These are phyloP conservation scores for Pistacia vera DNA, from an alignment of 345 rosid genomes.

Conservation along the genomic window DNA sequence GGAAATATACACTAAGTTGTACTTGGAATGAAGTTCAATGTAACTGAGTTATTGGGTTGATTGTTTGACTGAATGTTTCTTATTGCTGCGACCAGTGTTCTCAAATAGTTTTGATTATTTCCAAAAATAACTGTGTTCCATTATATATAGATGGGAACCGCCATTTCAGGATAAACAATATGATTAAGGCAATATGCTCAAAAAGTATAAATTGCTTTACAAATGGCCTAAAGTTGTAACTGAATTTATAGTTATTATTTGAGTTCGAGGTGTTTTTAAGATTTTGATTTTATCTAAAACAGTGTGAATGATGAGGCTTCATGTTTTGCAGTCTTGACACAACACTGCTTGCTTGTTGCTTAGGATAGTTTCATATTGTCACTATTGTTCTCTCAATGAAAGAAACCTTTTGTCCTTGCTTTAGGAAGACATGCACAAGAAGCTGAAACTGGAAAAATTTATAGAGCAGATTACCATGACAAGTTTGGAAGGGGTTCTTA, in stretches of 20 bases:
- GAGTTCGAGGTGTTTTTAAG: not conserved
- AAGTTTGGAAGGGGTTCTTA: conserved; percentile 54
- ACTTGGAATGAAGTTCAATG: not conserved
- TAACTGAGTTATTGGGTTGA: conserved; percentile 5
- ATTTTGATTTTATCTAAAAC: not conserved
- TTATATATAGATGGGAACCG: not conserved
- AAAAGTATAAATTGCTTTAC: not conserved
- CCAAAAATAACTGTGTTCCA: not conserved
- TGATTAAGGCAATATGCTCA: not conserved
- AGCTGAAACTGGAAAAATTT: conserved; percentile 78
- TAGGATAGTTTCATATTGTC: not conserved
- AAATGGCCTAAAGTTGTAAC: not conserved
- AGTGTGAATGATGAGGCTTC: not conserved
- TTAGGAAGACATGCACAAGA: conserved; percentile 66
- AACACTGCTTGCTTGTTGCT: not conserved
- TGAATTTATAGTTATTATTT: not conserved
- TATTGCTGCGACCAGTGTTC: not conserved
- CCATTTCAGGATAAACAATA: not conserved
- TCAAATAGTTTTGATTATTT: not conserved
- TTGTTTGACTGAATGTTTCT: not conserved
- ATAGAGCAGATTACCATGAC: conserved; percentile 54
- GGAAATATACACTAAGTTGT: not conserved
- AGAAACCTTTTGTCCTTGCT: not conserved
- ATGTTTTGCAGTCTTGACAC: not conserved
- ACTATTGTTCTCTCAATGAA: not conserved